Evolutionary conservation across 2,329 filamentous ascomycete species (phyloP), one percentile per base, ranked within the genome.

Genomic region (Pseudogymnoascus pannorum): DNA sequence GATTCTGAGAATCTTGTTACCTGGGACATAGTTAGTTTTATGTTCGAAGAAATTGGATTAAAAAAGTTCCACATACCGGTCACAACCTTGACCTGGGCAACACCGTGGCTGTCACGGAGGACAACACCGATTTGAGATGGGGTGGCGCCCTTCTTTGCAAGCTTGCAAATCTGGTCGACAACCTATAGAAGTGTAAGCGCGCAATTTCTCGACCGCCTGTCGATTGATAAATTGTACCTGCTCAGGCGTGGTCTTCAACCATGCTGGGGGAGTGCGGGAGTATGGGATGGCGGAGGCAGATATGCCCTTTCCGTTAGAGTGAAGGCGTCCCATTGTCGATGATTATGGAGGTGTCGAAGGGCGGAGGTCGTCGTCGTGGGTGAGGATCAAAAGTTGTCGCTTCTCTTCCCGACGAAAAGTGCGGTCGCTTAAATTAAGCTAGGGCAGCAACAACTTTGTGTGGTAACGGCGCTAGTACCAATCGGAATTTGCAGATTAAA

Each of bases 1-100:
- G 82, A 99, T 97, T 80, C 94, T 89, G 76, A 99, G 91, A 78
- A 99, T 97, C 87, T 96, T 96, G 91, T 99, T 99, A 82, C 94
- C 93, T 92, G 71, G 69, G 68, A 69, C 54, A 70, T 66, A 62
- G 74, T 81, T 72, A 82, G 76, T 69, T 69, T 68, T 66, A 29
- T 22, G 31, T 58, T 40, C 18, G 20, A 26, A 38, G 24, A 58
- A 31, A 24, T 57, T 57, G 22, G 38, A 33, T 26, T 24, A 4
- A 70, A 76, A 61, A 33, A 12, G 5, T 31, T 54, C 48, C 26
- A 69, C 88, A 75, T 90, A 95, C 92, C 92, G 77, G 92, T 96
- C 71, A 97, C 91, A 75, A 96, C 83, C 86, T 94, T 95, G 81
- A 97, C 93, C 83, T 97, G 94, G 73, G 94, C 91, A 79, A 99